phyloP scores from a whole-genome alignment of 306 rosid species.

The Castanopsis chinensis region DNA sequence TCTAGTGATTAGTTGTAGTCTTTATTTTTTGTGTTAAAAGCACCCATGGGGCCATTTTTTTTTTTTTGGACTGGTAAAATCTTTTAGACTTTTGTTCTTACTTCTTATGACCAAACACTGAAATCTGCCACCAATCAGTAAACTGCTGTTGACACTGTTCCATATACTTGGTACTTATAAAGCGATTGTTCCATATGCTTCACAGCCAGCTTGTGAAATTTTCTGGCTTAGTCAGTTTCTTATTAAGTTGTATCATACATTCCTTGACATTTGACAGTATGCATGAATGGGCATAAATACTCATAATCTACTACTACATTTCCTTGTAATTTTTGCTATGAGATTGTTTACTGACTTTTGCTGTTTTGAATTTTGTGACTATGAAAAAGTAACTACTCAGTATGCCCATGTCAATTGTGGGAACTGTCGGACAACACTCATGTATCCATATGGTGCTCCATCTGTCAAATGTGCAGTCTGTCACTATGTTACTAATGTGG shows the following conservation, averaged over 20 bases:
- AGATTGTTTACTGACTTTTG: conserved; percentile 20
- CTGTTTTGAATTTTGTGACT: conserved; percentile 33
- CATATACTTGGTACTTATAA: background rate
- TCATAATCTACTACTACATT: background rate
- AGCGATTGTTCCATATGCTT: background rate
- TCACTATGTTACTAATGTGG: conserved; percentile 76
- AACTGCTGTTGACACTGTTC: background rate
- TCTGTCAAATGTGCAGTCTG: conserved; percentile 98
- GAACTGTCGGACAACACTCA: conserved; percentile 85
- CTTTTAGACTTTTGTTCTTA: background rate
- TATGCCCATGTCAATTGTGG: conserved; percentile 86
- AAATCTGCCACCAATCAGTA: background rate
- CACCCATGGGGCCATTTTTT: background rate
- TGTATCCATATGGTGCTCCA: conserved; percentile 97
- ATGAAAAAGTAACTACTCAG: conserved; percentile 58
- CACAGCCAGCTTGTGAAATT: background rate
- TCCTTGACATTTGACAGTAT: background rate
- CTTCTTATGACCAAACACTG: background rate
- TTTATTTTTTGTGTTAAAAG: background rate
- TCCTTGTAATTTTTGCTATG: background rate
- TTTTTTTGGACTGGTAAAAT: background rate
- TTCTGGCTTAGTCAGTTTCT: conserved; percentile 3
- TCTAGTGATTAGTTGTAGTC: background rate
- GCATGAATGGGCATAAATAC: background rate
- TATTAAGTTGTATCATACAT: background rate